Evolutionary conservation across 768 basidiomycete species (phyloP), one percentile per base, ranked within the genome.

Genomic region (Amanita phalloides): DNA sequence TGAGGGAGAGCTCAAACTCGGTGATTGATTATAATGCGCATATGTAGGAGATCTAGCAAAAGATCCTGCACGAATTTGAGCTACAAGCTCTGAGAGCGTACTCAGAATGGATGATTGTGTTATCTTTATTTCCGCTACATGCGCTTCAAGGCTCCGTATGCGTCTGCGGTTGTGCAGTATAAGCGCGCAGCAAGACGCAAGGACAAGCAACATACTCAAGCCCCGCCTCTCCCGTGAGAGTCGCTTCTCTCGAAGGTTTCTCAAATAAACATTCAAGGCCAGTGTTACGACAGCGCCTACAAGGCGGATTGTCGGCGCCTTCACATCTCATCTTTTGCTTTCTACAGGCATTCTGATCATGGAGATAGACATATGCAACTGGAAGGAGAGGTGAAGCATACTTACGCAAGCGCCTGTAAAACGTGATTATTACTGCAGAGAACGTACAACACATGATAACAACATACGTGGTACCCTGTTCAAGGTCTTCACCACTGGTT

Each of bases 301-400:
- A 97, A n/a, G 94, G 94, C 23, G 94, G 93, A 60, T 90, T 92
- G 64, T 96, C 94, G 13, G 92, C 94, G 1, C 91, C 92, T 66
- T 94, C 91, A 63, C 93, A 97, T 59, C 92, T 77, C 94, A 96
- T 96, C 71, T 96, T 96, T 74, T 94, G 92, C 62, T 91, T 89
- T 59, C 93, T 75, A 67, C 93, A 95, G 14, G 91, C 89, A 81
- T 94, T 94, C 90, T 93, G 64, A 38, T 38, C 28, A 55, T 26
- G 17, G 28, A 56, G 56, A 65, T 58, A 61, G 55, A 54, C 44
- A 28, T 45, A 28, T 37, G 23, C 54, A 53, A 46, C 59, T 21
- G 54, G 51, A 49, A 46, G 47, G 53, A 49, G 13, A 52, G 33
- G 30, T 44, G 35, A 54, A 44, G 41, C 14, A 35, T 26, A 72